phyloP scores from a whole-genome alignment of 2,329 filamentous ascomycete species.

The Spiromastix sp. region DNA sequence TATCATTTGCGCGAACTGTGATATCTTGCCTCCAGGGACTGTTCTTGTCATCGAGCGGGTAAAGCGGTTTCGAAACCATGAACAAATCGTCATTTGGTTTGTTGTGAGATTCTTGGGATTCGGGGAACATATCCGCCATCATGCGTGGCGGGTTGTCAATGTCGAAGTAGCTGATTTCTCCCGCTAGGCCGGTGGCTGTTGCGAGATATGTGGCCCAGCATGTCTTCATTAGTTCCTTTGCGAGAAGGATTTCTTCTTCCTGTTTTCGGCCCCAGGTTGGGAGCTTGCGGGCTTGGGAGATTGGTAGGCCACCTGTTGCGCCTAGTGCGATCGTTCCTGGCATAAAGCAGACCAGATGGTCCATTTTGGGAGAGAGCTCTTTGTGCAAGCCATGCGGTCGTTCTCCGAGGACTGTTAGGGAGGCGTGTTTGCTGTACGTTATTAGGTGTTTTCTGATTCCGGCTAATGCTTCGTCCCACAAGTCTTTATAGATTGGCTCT shows the following conservation, averaged over 20 bases:
- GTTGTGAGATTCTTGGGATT: slow-evolving; percentile 17
- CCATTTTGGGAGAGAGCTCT: slow-evolving; percentile 78
- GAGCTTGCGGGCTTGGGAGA: slow-evolving; percentile 63
- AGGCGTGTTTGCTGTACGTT: slow-evolving; percentile 70
- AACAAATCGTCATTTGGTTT: slow-evolving; percentile 22
- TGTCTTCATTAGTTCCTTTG: slow-evolving; percentile 85
- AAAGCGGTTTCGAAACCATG: slow-evolving; percentile 25
- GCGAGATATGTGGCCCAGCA: slow-evolving; percentile 97
- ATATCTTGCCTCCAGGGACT: slow-evolving; percentile 65
- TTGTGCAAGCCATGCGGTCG: slow-evolving; percentile 61
- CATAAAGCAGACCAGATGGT: slow-evolving; percentile 96
- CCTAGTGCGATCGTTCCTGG: slow-evolving; percentile 88
- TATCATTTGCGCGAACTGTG: slow-evolving; percentile 67
- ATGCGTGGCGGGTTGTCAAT: slow-evolving; percentile 56
- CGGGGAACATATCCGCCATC: slow-evolving; percentile 28
- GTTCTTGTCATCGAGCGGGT: slow-evolving; percentile 17
- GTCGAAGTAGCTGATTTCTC: slow-evolving; percentile 88
- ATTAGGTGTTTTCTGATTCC: slow-evolving; percentile 88
- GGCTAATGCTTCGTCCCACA: slow-evolving; percentile 80
- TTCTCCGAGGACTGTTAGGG: slow-evolving; percentile 85
- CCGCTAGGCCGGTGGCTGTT: slow-evolving; percentile 82
- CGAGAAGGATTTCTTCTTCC: slow-evolving; percentile 78
- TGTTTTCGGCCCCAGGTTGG: slow-evolving; percentile 65
- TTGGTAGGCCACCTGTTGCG: slow-evolving; percentile 66
- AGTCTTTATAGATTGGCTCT: slow-evolving; percentile 75